Evolutionary conservation across 1,284 basidiomycete genomes (phyloP).

Genomic region (Apiotrichum akiyoshidainum): DNA sequence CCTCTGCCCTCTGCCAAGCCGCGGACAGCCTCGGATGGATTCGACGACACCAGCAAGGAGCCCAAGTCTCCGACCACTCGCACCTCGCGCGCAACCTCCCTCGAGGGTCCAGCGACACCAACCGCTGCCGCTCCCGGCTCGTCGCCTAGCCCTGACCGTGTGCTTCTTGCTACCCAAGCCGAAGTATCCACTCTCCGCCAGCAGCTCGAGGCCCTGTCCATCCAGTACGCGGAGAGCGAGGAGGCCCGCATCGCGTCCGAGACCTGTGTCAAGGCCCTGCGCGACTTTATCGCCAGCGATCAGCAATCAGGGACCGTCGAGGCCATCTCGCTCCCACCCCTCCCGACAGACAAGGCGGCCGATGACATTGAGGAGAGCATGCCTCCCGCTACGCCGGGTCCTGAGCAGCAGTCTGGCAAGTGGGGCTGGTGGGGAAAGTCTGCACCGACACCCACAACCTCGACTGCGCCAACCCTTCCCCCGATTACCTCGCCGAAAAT

Average conservation of each 20-base stretch:
- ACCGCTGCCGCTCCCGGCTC: too few species aligned
- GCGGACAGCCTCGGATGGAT: neutral
- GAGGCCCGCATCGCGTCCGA: slow-evolving; percentile 86
- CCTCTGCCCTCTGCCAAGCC: neutral
- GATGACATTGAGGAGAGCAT: slow-evolving; percentile 35
- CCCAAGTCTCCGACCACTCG: neutral
- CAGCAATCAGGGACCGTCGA: slow-evolving; percentile 19
- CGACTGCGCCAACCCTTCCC: neutral
- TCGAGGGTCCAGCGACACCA: neutral
- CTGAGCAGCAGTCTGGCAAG: neutral
- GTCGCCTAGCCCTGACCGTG: neutral
- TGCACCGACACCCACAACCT: neutral
- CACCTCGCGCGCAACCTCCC: neutral
- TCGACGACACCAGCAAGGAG: neutral
- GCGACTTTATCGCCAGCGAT: slow-evolving; percentile 68
- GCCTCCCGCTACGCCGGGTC: neutral
- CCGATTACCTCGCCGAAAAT: neutral
- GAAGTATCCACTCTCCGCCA: slow-evolving; percentile 54
- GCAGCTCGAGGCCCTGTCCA: slow-evolving; percentile 60
- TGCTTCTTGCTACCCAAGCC: neutral
- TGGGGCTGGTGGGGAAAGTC: slow-evolving; percentile 3
- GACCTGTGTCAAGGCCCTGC: slow-evolving; percentile 70
- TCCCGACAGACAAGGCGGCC: slow-evolving; percentile 58
- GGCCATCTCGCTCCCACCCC: slow-evolving; percentile 54
- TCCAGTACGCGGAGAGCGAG: slow-evolving; percentile 67